phyloP scores from a whole-genome alignment of 345 rosid species.

The Balakata baccata region DNA sequence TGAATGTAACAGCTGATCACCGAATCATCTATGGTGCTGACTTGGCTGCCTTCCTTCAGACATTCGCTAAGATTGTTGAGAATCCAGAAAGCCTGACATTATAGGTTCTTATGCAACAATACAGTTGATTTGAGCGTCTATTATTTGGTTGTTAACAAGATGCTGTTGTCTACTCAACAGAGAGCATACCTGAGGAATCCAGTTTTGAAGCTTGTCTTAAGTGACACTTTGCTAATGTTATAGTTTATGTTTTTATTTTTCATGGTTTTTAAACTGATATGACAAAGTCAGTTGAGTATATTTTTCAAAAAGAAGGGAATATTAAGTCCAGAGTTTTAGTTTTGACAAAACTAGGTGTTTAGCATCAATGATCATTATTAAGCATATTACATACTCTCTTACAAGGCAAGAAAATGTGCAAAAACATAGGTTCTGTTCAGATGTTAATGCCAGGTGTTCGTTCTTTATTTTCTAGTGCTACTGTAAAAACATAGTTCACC shows the following conservation, averaged over 20 bases:
- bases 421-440: not conserved
- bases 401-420: not conserved
- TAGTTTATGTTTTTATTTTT: slow-evolving; percentile 18
- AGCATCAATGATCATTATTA: not conserved
- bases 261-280: slow-evolving; percentile 11
- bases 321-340: slow-evolving; percentile 4
- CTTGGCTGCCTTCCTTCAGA: slow-evolving; percentile 86
- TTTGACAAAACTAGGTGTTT: slow-evolving; percentile 12
- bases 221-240: slow-evolving; percentile 9
- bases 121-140: slow-evolving; percentile 11
- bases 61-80: slow-evolving; percentile 84
- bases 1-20: slow-evolving; percentile 96
- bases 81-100: slow-evolving; percentile 81
- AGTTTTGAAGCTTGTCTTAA: slow-evolving; percentile 14
- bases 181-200: slow-evolving; percentile 16
- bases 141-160: slow-evolving; percentile 6
- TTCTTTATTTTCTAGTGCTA: not conserved
- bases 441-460: not conserved
- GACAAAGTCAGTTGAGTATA: slow-evolving; percentile 4
- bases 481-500: not conserved
- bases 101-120: slow-evolving; percentile 8
- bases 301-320: slow-evolving; percentile 14
- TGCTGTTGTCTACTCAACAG: slow-evolving; percentile 8
- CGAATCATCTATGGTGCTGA: slow-evolving; percentile 88
- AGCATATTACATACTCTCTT: too few relatives aligned